A percentile compares a stretch with the other conserved stretches of the same genome.
Conservation (phyloP, 2,329 filamentous ascomycete species). For the Fusarium transvaalense region DNA sequence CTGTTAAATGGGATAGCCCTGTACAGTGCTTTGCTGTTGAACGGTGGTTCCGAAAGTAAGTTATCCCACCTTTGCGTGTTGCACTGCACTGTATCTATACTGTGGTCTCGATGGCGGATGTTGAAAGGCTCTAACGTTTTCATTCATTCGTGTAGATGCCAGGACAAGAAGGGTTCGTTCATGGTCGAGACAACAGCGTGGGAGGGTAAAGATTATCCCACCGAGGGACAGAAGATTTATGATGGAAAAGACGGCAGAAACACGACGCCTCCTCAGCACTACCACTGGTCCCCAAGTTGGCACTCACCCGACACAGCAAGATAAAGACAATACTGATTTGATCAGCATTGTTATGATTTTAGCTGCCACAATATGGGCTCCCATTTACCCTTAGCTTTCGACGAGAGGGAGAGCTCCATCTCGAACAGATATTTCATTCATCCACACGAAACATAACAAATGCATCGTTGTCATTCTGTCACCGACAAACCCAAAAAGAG, state of each 20-base stretch:
- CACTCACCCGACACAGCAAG: conserved; percentile 50
- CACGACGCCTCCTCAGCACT: conserved; percentile 42
- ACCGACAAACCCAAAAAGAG: no score
- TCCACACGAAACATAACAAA: neutral
- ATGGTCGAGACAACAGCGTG: conserved; percentile 74
- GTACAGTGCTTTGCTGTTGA: conserved; percentile 69
- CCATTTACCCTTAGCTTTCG: neutral
- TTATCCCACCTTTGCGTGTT: conserved; percentile 6
- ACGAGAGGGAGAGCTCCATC: neutral
- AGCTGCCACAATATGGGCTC: neutral
- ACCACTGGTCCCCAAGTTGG: conserved; percentile 54
- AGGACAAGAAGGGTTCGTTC: conserved; percentile 68
- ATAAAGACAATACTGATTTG: conserved; percentile 11
- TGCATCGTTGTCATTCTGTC: no score
- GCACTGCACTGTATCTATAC: neutral
- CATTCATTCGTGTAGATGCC: conserved; percentile 62
- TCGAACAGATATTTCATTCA: neutral
- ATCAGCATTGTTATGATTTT: neutral
- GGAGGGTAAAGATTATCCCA: conserved; percentile 59
- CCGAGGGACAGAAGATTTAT: conserved; percentile 19
- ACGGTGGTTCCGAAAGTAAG: conserved; percentile 71
- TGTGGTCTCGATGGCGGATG: neutral
- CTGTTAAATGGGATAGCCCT: conserved; percentile 59
- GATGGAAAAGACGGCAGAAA: conserved; percentile 31
- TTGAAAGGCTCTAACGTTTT: conserved; percentile 10